Evolutionary conservation across 2,329 filamentous ascomycete species (phyloP), one percentile per base, ranked within the genome.

Genomic region (Nakataea oryzae): DNA sequence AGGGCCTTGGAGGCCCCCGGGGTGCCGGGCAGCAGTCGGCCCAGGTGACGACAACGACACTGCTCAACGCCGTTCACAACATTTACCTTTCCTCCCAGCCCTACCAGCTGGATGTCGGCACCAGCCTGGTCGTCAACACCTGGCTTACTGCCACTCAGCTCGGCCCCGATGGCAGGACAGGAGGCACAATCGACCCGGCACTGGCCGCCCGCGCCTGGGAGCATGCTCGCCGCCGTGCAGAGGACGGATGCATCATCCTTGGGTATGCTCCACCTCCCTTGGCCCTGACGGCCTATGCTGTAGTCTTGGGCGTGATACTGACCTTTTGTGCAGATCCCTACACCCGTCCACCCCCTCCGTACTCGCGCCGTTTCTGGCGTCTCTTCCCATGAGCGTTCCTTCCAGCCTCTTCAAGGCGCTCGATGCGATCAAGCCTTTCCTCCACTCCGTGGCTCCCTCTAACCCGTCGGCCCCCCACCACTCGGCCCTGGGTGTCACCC

Each of bases 81-180:
- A 88, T 90, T 70, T 97, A 96, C 74, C 83, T 90, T 58, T 86
- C 89, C 3, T 87, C 86, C 32, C 86, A 91, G 70, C 86, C 93
- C n/a, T 95, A 96, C 73, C 82, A 83, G 65, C 84, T 99, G 57
- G 95, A 99, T 74, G 87, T 92, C 58, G 91, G 91, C 67, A 95
- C 93, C 47, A 96, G 91, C 73, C 74, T 97, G 54, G 93, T 95
- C 0, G 91, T 97, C 67, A 97, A 97, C 77, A 97, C 92, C 63
- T 97, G 93, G 93, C 82, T 95, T 61, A 96, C 91, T 3, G 90
- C 91, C 24, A 81, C 85, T 30, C 89, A 89, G 67, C 78, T 83
- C 28, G 85, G 87, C 54, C 81, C 84, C 3, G 85, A 91, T 69
- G 89, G 89, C 50, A 81, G 83, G 62, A 79, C 81, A 58, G 90